phyloP scores from a whole-genome alignment of 805 yeast genomes.

The Lachancea lanzarotensis region DNA sequence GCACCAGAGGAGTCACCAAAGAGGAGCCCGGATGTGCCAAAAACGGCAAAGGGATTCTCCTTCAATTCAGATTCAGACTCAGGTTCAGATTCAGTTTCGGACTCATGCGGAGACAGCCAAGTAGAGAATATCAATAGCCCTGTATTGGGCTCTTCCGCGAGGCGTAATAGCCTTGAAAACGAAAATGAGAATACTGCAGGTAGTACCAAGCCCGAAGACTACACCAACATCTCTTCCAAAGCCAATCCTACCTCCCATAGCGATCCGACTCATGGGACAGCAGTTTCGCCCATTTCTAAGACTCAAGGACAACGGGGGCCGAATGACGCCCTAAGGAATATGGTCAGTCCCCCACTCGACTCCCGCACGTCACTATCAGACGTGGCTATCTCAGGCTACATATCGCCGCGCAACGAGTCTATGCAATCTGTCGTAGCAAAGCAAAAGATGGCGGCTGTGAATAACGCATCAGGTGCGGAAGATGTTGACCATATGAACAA shows the following conservation, averaged over 20 bases:
- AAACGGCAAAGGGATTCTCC: constrained; percentile 23
- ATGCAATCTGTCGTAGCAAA: constrained; percentile 21
- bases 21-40: neutral
- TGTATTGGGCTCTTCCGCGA: neutral
- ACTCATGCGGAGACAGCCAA: neutral
- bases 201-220: neutral
- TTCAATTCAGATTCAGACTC: constrained; percentile 27
- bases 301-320: constrained; percentile 2
- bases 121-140: neutral
- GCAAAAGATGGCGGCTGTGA: constrained; percentile 13
- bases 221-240: neutral
- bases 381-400: constrained; percentile 43
- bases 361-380: constrained; percentile 44
- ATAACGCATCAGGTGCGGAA: neutral
- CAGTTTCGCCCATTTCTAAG: constrained; percentile 7
- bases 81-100: constrained; percentile 9
- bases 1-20: constrained; percentile 10
- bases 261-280: constrained; percentile 7
- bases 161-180: neutral
- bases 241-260: constrained; percentile 1
- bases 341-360: constrained; percentile 25
- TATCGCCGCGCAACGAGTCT: constrained; percentile 27
- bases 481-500: constrained; percentile 11
- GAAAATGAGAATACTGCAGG: neutral
- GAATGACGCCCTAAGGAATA: constrained; percentile 21